phyloP scores from a whole-genome alignment of 1,284 basidiomycete species.

The Melampsora abietis-canadensis region DNA sequence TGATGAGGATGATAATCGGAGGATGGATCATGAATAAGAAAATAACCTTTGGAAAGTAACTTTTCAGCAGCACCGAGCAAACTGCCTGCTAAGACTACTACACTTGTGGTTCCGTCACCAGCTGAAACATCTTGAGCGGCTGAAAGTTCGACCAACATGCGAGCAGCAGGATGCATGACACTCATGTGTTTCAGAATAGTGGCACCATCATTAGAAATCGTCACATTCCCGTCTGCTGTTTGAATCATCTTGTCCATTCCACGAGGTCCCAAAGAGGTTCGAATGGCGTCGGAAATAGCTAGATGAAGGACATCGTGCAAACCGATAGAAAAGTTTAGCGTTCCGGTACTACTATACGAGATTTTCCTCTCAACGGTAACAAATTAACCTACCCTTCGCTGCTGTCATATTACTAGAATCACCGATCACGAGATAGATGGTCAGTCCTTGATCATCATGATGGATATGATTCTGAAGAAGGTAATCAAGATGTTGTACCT shows the following conservation, averaged over 20 bases:
- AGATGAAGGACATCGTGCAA: slow-evolving; percentile 44
- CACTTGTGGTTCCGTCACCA: slow-evolving; percentile 97
- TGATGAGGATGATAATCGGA: neutral
- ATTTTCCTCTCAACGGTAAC: slow-evolving; percentile 41
- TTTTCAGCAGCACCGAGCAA: slow-evolving; percentile 93
- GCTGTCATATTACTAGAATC: slow-evolving; percentile 34
- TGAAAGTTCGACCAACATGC: slow-evolving; percentile 98
- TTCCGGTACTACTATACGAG: too few species aligned
- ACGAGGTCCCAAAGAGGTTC: slow-evolving; percentile 92
- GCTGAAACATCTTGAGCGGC: slow-evolving; percentile 98
- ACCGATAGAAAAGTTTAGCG: neutral
- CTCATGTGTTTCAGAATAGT: slow-evolving; percentile 97
- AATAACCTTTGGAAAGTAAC: slow-evolving; percentile 61
- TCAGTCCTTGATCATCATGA: neutral
- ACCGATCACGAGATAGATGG: neutral
- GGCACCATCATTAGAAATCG: slow-evolving; percentile 98
- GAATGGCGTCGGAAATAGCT: slow-evolving; percentile 97
- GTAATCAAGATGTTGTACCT: slow-evolving; percentile 46
- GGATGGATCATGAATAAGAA: too few species aligned
- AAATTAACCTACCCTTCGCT: slow-evolving; percentile 45
- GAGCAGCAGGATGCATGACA: slow-evolving; percentile 93
- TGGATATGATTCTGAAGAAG: neutral
- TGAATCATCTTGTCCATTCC: slow-evolving; percentile 99
- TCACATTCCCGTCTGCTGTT: slow-evolving; percentile 91
- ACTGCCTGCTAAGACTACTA: slow-evolving; percentile 92